A percentile compares a stretch with the other conserved stretches of the same genome.
Evolutionary conservation across 306 rosid genomes (phyloP).

Genomic region (Vigna mungo): DNA sequence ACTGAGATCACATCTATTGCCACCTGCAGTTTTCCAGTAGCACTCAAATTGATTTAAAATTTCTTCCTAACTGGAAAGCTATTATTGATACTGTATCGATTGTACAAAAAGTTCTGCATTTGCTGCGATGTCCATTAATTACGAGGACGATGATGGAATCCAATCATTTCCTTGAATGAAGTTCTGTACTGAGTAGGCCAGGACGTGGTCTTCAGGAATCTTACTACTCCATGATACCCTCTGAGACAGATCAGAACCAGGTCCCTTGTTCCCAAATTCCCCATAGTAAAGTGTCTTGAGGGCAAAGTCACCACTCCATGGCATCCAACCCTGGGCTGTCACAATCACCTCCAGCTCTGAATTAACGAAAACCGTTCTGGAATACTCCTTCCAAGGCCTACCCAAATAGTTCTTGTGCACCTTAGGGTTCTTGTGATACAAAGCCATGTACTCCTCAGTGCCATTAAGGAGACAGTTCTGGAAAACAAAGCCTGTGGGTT

Average conservation of each 20-base stretch:
- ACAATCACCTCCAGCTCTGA: conserved; percentile 61
- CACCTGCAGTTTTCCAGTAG: neutral
- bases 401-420: conserved; percentile 88
- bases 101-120: conserved; percentile 11
- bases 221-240: conserved; percentile 75
- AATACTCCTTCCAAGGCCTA: conserved; percentile 94
- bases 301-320: conserved; percentile 72
- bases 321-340: conserved; percentile 72
- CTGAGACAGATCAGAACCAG: conserved; percentile 52
- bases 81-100: neutral
- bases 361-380: conserved; percentile 70
- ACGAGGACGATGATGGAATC: conserved; percentile 50
- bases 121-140: neutral
- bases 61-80: conserved; percentile 1
- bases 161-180: conserved; percentile 90
- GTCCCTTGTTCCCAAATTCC: conserved; percentile 66
- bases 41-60: neutral
- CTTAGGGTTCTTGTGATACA: conserved; percentile 66
- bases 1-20: neutral
- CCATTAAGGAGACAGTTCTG: conserved; percentile 75
- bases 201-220: conserved; percentile 62
- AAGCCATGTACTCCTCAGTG: conserved; percentile 69
- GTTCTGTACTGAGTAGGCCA: conserved; percentile 62
- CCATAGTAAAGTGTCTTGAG: conserved; percentile 82
- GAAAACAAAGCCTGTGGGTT: conserved; percentile 82